These are phyloP conservation scores for Cucurbita moschata DNA, from an alignment of 306 rosid genomes.

Conservation along the genomic window DNA sequence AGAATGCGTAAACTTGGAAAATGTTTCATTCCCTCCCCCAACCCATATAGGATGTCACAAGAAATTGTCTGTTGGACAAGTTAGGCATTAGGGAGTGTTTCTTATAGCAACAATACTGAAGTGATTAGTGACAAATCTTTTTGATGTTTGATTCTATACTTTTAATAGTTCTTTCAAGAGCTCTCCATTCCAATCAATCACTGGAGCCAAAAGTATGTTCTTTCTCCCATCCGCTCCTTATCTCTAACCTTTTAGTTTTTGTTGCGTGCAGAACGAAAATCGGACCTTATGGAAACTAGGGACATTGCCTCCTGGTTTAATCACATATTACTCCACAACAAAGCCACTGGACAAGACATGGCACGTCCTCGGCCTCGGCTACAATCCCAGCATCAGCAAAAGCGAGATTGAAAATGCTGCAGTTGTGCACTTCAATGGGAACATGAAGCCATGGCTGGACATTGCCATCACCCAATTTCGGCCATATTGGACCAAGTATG, in stretches of 20 bases:
- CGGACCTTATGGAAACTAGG: conserved; percentile 4
- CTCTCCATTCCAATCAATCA: not conserved
- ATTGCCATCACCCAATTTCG: conserved; percentile 5
- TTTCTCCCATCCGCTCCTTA: not conserved
- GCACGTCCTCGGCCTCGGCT: conserved; percentile 5
- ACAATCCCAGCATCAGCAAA: conserved; percentile 4
- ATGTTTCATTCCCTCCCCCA: too few relatives aligned
- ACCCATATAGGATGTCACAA: too few relatives aligned
- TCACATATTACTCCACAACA: conserved; percentile 2
- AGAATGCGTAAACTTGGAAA: too few relatives aligned
- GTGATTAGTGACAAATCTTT: not conserved
- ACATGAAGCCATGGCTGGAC: conserved; percentile 8
- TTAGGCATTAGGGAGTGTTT: not conserved
- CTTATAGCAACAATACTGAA: not conserved
- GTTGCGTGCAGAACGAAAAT: not conserved
- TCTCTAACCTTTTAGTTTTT: not conserved
- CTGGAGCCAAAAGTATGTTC: not conserved
- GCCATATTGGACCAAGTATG: conserved; percentile 58
- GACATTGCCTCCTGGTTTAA: conserved; percentile 6
- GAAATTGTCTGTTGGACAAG: not conserved
- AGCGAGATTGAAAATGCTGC: conserved; percentile 1
- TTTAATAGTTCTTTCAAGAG: not conserved
- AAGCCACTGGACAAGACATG: conserved; percentile 8
- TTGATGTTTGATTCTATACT: not conserved
- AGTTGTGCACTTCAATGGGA: conserved; percentile 6